Base-by-base conservation (phyloP, 2,329 filamentous ascomycete species). In the Sporothrix globosa region DNA sequence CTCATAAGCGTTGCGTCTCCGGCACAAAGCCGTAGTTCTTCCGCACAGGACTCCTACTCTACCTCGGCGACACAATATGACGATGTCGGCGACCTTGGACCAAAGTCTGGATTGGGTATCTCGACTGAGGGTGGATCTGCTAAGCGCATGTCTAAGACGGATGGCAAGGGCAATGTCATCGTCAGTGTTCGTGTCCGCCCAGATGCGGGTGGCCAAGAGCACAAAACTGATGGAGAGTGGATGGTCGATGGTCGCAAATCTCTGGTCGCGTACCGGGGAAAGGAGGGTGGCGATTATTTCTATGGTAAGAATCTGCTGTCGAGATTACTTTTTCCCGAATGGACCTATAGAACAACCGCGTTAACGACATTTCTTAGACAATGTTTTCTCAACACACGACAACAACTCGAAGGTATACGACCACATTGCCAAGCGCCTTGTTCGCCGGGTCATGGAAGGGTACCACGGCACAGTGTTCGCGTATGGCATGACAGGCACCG, bases 391-490 rank as follows among this genome's bases (percentile, higher is more conserved):
- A 67, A 92, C 93, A 21, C 89, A 96, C 78, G 95, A 99, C 78
- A 92, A 97, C 79, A 99, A 99, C 78, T 89, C 92, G 68, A 91
- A 91, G 78, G 96, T 99, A 11, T 99, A 99, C 79, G 96, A 99
- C 80, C 90, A 95, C 73, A 92, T 89, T 60, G 96, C 96, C 56
- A 98, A 98, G 81, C 91, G 96, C 73, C 85, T 99, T 67, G 96
- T 99, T 61, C 91, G 96, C 75, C 87, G 96, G 76, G 96, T 99
- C 66, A 99, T 99, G 96, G 96, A 99, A 83, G 96, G 96, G 54
- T 99, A 98, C 79, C 95, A 98, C 77, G 96, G 95, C 71, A 99
- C 96, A 0, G 96, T 99, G 30, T 98, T 99, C 79, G 95, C 95
- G 21, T 99, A 99, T 79, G 96, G 96, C 77, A 98, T 98, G 94